Percentiles rank a stretch among this genome's conserved stretches.
phyloP scores from a whole-genome alignment of 129 eudicot species.

The Artemisia tridentata region DNA sequence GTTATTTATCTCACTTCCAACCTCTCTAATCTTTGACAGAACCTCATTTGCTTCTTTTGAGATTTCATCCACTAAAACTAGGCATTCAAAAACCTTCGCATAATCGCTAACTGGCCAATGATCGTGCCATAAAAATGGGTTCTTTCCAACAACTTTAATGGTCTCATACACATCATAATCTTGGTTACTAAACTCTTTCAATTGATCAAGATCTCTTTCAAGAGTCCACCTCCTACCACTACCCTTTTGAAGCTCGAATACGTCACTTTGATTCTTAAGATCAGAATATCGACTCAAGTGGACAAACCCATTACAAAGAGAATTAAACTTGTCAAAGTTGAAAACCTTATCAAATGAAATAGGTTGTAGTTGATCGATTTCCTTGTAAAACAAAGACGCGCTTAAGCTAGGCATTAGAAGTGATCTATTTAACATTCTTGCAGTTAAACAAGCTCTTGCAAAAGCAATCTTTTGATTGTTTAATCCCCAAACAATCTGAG shows the following conservation, averaged over 20 bases:
- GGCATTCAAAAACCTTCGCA: conserved; percentile 75
- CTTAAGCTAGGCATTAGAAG: conserved; percentile 92
- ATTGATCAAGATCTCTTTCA: conserved; percentile 71
- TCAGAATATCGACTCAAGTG: conserved; percentile 57
- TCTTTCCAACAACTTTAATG: conserved; percentile 63
- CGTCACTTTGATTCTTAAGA: conserved; percentile 43
- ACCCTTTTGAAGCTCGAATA: conserved; percentile 62
- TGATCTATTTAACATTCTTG: conserved; percentile 72
- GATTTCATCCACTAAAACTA: conserved; percentile 72
- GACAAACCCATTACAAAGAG: conserved; percentile 69
- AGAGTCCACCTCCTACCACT: conserved; percentile 90
- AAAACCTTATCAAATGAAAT: conserved; percentile 74
- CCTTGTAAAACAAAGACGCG: conserved; percentile 92
- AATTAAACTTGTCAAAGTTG: conserved; percentile 55
- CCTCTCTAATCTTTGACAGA: conserved; percentile 55
- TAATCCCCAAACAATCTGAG: conserved; percentile 96
- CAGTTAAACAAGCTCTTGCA: conserved; percentile 95
- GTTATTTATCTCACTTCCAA: conserved; percentile 32
- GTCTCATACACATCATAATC: conserved; percentile 49
- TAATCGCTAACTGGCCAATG: conserved; percentile 92
- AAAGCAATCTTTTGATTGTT: conserved; percentile 96
- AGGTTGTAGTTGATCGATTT: conserved; percentile 65
- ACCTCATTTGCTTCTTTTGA: conserved; percentile 72
- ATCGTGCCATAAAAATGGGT: conserved; percentile 97
- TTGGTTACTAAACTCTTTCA: conserved; percentile 45